Evolutionary conservation across 83 land plant genomes (phyloP), one percentile per base, ranked within the genome.

Genomic region (Diphasiastrum complanatum): DNA sequence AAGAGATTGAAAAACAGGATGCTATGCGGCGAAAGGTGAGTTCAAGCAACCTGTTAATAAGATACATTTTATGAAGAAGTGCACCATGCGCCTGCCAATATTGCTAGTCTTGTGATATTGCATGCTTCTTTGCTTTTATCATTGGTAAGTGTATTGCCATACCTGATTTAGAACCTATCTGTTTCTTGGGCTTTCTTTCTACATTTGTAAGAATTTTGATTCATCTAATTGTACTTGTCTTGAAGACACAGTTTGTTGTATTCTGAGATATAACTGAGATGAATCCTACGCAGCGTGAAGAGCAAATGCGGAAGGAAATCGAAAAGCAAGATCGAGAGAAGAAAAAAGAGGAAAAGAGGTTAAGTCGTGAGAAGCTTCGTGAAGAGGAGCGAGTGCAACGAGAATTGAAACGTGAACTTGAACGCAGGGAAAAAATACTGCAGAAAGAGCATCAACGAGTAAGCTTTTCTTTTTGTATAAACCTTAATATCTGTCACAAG

Each of bases 261-360:
- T 58, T 2, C 30, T 47, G 50, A 45, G 3, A 28, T 51, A 25
- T 38, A 55, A 57, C 1, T 61, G 45, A 51, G 65, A 37, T 5
- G 19, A 24, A 26, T 19, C 65, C 51, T 47, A 4, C 20, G 26
- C 53, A 93, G 97, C 78, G 65, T 61, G 96, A 89, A 60, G 99
- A 92, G 43, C 87, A 88, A 76, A 63, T 83, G 75, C 79, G 75
- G 27, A 87, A 70, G 64, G 95, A 91, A 64, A 58, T 49, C 37
- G 73, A 70, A 41, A 70, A 55, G 51, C 27, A 73, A 51, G 83
- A 87, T 25, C 83, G 83, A 45, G 90, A 88, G 66, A 82, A 74
- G 52, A 66, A 77, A 61, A 95, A 80, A 69, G 99, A 89, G 74
- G 87, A 80, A 68, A 93, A 89, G 67, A 78, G 87, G 51, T 24